A percentile compares a stretch with the other conserved stretches of the same genome.
phyloP scores from a whole-genome alignment of 331 rosid genomes.

The Quercus tomentella region DNA sequence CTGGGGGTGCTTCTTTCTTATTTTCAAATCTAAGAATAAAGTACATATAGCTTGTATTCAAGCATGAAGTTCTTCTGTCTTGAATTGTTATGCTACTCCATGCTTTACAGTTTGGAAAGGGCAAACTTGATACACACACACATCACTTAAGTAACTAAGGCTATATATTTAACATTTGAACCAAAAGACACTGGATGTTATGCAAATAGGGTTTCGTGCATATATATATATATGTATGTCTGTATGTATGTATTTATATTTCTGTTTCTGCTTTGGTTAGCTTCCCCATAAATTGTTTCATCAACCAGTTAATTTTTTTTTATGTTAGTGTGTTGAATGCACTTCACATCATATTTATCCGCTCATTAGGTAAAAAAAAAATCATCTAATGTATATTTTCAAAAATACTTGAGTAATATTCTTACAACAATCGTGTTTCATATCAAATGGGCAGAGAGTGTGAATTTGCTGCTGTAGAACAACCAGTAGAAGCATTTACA shows the following conservation, averaged over 20 bases:
- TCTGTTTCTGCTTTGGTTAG: background rate
- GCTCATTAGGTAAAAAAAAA: background rate
- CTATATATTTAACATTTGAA: background rate
- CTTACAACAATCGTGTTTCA: background rate
- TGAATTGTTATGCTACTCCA: background rate
- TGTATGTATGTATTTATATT: background rate
- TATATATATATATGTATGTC: background rate
- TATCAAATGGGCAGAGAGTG: conserved; percentile 50
- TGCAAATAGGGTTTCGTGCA: background rate
- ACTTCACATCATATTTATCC: background rate
- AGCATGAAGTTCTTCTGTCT: background rate
- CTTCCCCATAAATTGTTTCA: background rate
- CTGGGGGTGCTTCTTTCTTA: too few species aligned
- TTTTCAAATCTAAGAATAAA: too few species aligned
- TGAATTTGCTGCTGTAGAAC: conserved; percentile 71
- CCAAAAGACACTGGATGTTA: background rate
- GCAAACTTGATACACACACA: background rate
- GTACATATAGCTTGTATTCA: too few species aligned
- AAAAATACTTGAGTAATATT: background rate
- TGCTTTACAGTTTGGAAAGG: background rate
- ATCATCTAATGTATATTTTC: background rate
- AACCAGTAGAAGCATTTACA: conserved; percentile 60
- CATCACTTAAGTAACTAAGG: background rate
- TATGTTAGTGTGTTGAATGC: background rate
- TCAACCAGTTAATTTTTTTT: background rate